Evolutionary conservation across 768 basidiomycete genomes (phyloP).

Genomic region (Lepiota brunneoincarnata): DNA sequence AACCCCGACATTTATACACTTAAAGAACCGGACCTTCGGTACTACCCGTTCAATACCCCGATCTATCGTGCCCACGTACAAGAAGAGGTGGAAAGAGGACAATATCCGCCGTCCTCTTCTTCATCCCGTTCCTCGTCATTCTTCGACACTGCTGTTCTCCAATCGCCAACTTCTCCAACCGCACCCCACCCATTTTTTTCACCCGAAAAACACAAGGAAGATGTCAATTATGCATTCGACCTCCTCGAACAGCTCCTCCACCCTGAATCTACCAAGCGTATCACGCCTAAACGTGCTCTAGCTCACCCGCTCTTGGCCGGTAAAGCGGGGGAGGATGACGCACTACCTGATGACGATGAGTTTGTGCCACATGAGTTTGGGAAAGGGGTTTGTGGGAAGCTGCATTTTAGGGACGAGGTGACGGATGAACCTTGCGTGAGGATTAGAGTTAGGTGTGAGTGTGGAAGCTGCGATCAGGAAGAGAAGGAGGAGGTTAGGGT

Average conservation of each 20-base stretch:
- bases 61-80: constrained; percentile 18
- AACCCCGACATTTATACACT: constrained; percentile 70
- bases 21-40: constrained; percentile 45
- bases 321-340: constrained; percentile 23
- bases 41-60: constrained; percentile 50
- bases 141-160: constrained; percentile 15
- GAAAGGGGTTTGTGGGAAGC: constrained; percentile 60
- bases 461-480: constrained; percentile 21
- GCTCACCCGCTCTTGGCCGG: constrained; percentile 75
- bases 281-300: constrained; percentile 74
- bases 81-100: constrained; percentile 9
- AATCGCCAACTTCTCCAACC: constrained; percentile 5
- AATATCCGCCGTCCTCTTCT: constrained; percentile 34
- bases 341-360: constrained; percentile 52
- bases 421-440: constrained; percentile 54
- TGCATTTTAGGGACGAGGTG: constrained; percentile 57
- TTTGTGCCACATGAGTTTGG: constrained; percentile 69
- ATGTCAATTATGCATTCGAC: constrained; percentile 69
- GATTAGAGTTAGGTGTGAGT: constrained; percentile 32
- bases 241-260: constrained; percentile 73
- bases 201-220: constrained; percentile 40
- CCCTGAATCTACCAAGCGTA: constrained; percentile 73
- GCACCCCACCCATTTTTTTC: constrained; percentile 1
- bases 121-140: constrained; percentile 21
- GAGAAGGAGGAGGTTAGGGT: constrained; percentile 27